Evolutionary conservation across 768 basidiomycete genomes (phyloP).

Genomic region (Pleurotus platypus): DNA sequence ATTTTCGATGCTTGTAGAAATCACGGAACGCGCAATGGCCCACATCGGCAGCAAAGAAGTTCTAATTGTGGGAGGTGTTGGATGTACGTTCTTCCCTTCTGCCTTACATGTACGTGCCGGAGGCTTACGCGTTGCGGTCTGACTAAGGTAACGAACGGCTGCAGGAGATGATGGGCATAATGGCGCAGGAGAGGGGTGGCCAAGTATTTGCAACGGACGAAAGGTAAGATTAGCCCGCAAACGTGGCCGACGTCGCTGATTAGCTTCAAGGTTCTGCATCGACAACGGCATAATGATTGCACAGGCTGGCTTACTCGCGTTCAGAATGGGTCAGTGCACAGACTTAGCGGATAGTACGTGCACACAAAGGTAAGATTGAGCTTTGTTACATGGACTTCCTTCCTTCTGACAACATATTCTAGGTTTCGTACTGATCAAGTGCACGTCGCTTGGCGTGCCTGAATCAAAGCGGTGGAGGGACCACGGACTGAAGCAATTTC

Average conservation of each 20-base stretch:
- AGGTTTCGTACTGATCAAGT: constrained; percentile 97
- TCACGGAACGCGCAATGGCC: constrained; percentile 98
- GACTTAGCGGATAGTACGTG: constrained; percentile 78
- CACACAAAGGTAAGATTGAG: constrained; percentile 73
- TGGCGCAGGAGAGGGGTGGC: constrained; percentile 89
- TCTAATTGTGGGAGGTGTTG: constrained; percentile 97
- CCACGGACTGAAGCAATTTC: constrained; percentile 47
- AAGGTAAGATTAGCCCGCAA: constrained; percentile 46
- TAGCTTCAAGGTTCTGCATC: constrained; percentile 79
- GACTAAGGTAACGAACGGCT: constrained; percentile 80
- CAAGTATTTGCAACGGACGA: constrained; percentile 95
- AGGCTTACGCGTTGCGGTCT: background rate
- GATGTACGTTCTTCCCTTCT: constrained; percentile 61
- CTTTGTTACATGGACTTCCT: constrained; percentile 5
- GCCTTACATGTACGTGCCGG: background rate
- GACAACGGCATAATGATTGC: constrained; percentile 99
- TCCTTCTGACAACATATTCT: background rate
- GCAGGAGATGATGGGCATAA: constrained; percentile 98
- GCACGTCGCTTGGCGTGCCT: constrained; percentile 83
- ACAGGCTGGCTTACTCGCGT: constrained; percentile 90
- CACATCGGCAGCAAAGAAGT: constrained; percentile 96
- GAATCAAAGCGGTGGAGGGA: constrained; percentile 32
- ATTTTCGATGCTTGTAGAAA: constrained; percentile 98
- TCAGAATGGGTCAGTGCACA: constrained; percentile 85
- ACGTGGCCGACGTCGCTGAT: background rate